phyloP scores from a whole-genome alignment of 192 early-diverging fungal species.

The Backusella tarrabulga region DNA sequence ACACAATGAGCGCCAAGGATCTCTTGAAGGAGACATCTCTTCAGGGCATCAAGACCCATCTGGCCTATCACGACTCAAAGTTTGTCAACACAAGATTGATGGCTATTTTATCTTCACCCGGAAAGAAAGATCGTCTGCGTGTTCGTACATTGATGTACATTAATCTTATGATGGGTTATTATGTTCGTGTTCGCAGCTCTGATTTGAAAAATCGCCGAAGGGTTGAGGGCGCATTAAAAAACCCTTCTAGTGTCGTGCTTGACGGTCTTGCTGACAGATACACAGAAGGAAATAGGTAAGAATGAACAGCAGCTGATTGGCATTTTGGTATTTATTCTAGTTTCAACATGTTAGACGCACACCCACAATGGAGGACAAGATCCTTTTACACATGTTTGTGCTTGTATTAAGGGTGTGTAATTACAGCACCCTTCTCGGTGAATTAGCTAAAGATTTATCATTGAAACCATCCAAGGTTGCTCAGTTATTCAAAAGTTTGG shows the following conservation, averaged over 20 bases:
- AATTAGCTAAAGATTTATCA: conserved; percentile 65
- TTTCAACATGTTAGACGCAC: conserved; percentile 42
- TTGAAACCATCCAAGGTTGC: conserved; percentile 44
- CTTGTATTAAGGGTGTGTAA: conserved; percentile 71
- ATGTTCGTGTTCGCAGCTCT: conserved; percentile 34
- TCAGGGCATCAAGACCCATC: conserved; percentile 27
- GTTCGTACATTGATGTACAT: conserved; percentile 73
- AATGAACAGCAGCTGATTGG: background rate
- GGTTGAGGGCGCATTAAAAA: conserved; percentile 47
- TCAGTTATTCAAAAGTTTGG: conserved; percentile 43
- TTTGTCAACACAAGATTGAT: conserved; percentile 44
- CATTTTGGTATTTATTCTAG: background rate
- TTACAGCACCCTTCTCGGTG: conserved; percentile 61
- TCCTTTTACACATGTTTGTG: conserved; percentile 74
- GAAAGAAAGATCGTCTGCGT: conserved; percentile 51
- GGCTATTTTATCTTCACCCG: conserved; percentile 32
- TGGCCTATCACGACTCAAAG: conserved; percentile 44
- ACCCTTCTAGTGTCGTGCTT: conserved; percentile 56
- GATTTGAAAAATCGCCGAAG: conserved; percentile 47
- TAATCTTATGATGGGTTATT: conserved; percentile 72
- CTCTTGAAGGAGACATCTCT: conserved; percentile 48
- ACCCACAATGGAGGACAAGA: conserved; percentile 66
- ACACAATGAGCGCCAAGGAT: conserved; percentile 60
- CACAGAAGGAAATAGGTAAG: conserved; percentile 54
- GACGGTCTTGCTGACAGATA: conserved; percentile 64